A percentile compares a stretch with the other conserved stretches of the same genome.
phyloP scores from a whole-genome alignment of 73 alveolate genomes.

The Paramecium pentaurelia region DNA sequence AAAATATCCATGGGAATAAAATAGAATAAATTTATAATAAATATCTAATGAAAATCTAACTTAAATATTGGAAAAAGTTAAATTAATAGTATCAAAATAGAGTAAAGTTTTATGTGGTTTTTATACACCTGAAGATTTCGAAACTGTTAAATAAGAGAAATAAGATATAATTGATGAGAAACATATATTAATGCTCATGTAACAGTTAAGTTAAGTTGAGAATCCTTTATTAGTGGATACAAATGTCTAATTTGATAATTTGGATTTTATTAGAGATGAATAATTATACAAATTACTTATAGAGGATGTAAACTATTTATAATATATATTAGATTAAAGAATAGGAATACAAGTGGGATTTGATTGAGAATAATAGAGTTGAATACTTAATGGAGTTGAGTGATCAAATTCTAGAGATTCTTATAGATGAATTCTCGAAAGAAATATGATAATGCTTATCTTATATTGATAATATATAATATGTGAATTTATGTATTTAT shows the following conservation, averaged over 20 bases:
- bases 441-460: neutral
- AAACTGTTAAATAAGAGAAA: neutral
- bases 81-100: constrained; percentile 27
- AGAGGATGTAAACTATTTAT: neutral
- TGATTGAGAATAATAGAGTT: constrained; percentile 45
- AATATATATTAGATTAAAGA: constrained; percentile 4
- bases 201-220: neutral
- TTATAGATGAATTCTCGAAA: constrained; percentile 34
- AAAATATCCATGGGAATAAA: constrained; percentile 54
- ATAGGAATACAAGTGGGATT: constrained; percentile 40
- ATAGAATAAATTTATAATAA: neutral
- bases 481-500: neutral
- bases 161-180: constrained; percentile 33
- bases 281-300: constrained; percentile 27
- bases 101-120: constrained; percentile 41
- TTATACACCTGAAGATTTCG: constrained; percentile 2
- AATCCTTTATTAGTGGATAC: constrained; percentile 38
- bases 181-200: neutral
- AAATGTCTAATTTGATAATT: neutral
- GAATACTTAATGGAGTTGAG: constrained; percentile 58
- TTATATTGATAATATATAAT: neutral
- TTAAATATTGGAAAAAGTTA: neutral
- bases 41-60: neutral
- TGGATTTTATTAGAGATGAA: constrained; percentile 43
- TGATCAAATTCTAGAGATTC: constrained; percentile 38